Base-by-base conservation (phyloP, 73 alveolate genomes). In the Blepharisma stoltei region DNA sequence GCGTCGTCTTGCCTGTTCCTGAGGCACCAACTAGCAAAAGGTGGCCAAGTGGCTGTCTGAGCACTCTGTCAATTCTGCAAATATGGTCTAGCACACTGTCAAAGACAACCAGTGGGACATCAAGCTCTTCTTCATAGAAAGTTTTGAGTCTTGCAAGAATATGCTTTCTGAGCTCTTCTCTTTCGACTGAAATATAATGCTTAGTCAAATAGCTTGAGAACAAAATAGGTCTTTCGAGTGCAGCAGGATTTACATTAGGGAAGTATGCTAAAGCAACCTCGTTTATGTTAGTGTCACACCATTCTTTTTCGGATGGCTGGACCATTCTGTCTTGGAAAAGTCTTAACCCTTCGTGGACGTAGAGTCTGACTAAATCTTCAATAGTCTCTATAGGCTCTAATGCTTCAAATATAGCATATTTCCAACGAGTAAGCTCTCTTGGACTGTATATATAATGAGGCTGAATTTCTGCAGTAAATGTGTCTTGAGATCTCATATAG, bases 401-500 rank as follows among this genome's bases (percentile, higher is more conserved):
- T 55, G 94, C 94, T 54, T 90, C 97, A 65, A 78, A 86, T 27
- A 90, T 65, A 0, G 97, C 97, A 54, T 87, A 83, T 50, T 90
- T 90, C 97, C 97, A 90, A 37, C 93, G 82, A n/a, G 99, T 95
- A 49, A 96, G 89, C 79, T 94, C 99, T 78, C 99, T 86, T 6
- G 99, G 99, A 6, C 99, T 94, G 91, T 97, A 97, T 60, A 97
- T 88, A 81, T 97, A 97, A 83, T 97, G 99, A 77, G 99, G 98
- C 87, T 97, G 97, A 81, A 86, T 85, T 77, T 96, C 99, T 46
- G 98, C 94, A 4, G 99, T 97, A 86, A 96, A 97, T 81, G 90
- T 98, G 44, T 81, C 83, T 53, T 96, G 95, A 44, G 98, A 92
- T 6, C 85, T 85, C 6, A 98, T 95, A 71, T 96, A 97, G 95